Conservation (phyloP, 352 stramenopile genomes). For the Globisporangium mamillatum region DNA sequence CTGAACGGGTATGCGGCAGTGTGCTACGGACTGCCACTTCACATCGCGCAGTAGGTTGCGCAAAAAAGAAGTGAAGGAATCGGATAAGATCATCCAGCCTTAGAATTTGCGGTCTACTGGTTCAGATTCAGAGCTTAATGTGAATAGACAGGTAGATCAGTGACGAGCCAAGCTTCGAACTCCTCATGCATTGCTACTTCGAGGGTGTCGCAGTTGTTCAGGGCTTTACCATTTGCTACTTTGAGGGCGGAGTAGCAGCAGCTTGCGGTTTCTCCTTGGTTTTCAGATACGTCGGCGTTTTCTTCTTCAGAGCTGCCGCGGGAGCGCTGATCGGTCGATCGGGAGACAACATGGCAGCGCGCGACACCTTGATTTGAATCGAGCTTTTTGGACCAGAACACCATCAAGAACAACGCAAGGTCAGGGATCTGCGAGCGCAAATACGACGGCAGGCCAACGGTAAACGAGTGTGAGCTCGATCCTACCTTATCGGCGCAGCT, state of each 20-base stretch:
- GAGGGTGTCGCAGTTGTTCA: no score
- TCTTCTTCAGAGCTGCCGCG: conserved; percentile 42
- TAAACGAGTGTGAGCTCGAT: background rate
- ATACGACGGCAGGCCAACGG: background rate
- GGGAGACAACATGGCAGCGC: conserved; percentile 33
- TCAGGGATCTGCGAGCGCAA: background rate
- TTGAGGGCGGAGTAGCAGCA: background rate
- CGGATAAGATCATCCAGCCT: background rate
- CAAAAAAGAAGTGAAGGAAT: background rate
- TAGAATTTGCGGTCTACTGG: background rate
- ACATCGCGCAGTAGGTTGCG: conserved; percentile 18
- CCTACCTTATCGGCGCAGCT: conserved; percentile 17
- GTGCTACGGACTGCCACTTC: conserved; percentile 92
- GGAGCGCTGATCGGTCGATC: conserved; percentile 58
- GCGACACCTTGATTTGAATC: conserved; percentile 42
- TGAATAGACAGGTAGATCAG: background rate
- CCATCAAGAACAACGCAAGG: background rate
- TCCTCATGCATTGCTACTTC: no score
- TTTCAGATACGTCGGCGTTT: conserved; percentile 17
- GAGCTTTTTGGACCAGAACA: conserved; percentile 10
- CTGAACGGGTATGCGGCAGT: conserved; percentile 95
- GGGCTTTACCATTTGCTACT: conserved; percentile 7
- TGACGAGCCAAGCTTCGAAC: background rate
- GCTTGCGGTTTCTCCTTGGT: conserved; percentile 16
- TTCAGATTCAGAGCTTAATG: background rate